Evolutionary conservation across 2,329 filamentous ascomycete genomes (phyloP).

Genomic region (Colletotrichum tropicale): DNA sequence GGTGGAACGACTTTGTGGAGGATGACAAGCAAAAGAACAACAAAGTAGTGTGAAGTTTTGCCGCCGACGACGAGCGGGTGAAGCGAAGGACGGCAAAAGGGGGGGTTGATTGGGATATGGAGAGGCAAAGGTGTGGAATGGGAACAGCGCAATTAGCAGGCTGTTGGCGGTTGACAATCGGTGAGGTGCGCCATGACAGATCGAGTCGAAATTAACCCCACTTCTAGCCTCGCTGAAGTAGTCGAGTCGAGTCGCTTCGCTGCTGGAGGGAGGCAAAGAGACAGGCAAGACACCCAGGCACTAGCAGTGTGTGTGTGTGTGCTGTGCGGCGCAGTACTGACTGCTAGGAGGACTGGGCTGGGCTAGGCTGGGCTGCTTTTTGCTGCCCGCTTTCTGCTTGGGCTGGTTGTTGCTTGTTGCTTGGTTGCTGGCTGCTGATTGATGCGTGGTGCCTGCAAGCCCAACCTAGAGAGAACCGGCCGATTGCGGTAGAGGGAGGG

Average conservation of each 20-base stretch:
- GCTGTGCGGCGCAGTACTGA: not conserved
- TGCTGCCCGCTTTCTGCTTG: not conserved
- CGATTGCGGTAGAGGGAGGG: not conserved
- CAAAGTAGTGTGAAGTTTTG: not conserved
- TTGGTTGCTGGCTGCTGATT: not conserved
- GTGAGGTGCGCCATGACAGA: conserved; percentile 18
- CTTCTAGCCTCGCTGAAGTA: conserved; percentile 25
- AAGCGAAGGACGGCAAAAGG: conserved; percentile 2
- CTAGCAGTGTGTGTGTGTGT: not conserved
- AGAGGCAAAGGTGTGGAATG: conserved; percentile 12
- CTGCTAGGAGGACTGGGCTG: not conserved
- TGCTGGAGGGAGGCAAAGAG: not conserved
- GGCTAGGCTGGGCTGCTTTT: not conserved
- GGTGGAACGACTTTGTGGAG: not conserved
- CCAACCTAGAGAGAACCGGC: not conserved
- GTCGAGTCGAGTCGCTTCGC: not conserved
- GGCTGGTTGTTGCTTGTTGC: not conserved
- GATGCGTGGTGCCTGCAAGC: not conserved
- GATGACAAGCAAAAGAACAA: not conserved
- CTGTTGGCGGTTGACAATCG: conserved; percentile 18
- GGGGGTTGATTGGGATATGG: not conserved
- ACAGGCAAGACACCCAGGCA: not conserved
- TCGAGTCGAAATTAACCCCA: conserved; percentile 25
- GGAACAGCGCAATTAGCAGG: conserved; percentile 16
- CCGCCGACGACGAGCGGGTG: not conserved